phyloP scores from a whole-genome alignment of 352 stramenopile species.

The Phytophthora melonis region DNA sequence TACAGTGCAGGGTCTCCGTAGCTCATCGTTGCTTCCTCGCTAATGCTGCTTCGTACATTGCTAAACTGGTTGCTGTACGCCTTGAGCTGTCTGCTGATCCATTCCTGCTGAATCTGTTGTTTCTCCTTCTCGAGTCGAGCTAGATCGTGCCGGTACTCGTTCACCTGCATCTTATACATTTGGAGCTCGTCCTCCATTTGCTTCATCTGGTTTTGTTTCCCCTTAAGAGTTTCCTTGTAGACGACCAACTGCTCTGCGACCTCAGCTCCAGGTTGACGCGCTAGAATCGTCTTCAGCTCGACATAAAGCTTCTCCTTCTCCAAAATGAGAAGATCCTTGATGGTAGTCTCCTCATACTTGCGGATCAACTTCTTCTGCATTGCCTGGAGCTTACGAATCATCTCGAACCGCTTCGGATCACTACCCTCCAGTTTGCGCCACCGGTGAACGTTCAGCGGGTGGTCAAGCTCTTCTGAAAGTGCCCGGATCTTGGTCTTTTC shows the following conservation, averaged over 20 bases:
- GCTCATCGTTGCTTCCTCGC: not conserved
- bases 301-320: conserved; percentile 94
- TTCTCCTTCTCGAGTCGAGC: conserved; percentile 71
- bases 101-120: conserved; percentile 66
- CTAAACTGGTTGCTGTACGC: conserved; percentile 38
- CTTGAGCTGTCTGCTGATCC: conserved; percentile 59
- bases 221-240: conserved; percentile 91
- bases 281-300: conserved; percentile 91
- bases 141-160: conserved; percentile 79
- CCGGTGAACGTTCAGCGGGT: conserved; percentile 92
- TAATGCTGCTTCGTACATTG: conserved; percentile 4
- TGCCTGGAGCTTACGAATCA: conserved; percentile 89
- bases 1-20: conserved; percentile 25
- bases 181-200: conserved; percentile 92
- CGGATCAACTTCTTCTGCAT: conserved; percentile 89
- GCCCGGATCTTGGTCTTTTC: conserved; percentile 91
- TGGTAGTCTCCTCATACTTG: conserved; percentile 77
- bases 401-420: conserved; percentile 90
- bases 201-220: conserved; percentile 82
- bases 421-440: conserved; percentile 92
- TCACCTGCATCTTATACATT: conserved; percentile 94
- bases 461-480: conserved; percentile 91
- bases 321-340: conserved; percentile 78
- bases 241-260: conserved; percentile 88
- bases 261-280: conserved; percentile 87